Evolutionary conservation across 1,284 basidiomycete species (phyloP).

Genomic region (Ceratobasidium sp.): DNA sequence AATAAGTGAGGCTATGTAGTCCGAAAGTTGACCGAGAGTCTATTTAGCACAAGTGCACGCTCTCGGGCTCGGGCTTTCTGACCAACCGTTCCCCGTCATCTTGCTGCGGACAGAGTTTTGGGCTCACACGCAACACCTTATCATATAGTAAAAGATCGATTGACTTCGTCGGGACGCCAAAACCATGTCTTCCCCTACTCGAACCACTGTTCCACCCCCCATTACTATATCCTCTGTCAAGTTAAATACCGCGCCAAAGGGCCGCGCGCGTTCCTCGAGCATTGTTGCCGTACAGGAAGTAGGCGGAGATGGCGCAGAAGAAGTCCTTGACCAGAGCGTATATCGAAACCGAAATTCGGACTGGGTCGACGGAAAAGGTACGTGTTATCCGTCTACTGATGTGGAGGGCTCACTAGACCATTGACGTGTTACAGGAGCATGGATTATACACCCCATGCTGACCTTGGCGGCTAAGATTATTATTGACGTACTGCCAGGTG

Average conservation of each 20-base stretch:
- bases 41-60: slow-evolving; percentile 3
- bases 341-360: slow-evolving; percentile 95
- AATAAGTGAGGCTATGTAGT: neutral
- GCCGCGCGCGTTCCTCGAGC: slow-evolving; percentile 80
- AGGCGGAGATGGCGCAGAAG: slow-evolving; percentile 81
- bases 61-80: slow-evolving; percentile 34
- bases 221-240: slow-evolving; percentile 39
- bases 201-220: slow-evolving; percentile 41
- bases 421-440: slow-evolving; percentile 76
- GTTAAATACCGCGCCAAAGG: slow-evolving; percentile 55
- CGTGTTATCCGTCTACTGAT: neutral
- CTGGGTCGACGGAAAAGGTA: slow-evolving; percentile 99
- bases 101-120: slow-evolving; percentile 28
- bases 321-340: slow-evolving; percentile 83
- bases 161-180: slow-evolving; percentile 2
- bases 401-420: neutral
- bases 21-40: slow-evolving; percentile 6
- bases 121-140: neutral
- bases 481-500: slow-evolving; percentile 94
- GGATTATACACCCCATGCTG: slow-evolving; percentile 97
- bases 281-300: slow-evolving; percentile 92
- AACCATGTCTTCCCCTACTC: slow-evolving; percentile 39
- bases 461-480: slow-evolving; percentile 92
- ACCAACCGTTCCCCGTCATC: slow-evolving; percentile 35
- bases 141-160: neutral